Percentiles rank a stretch among this genome's conserved stretches.
Evolutionary conservation across 257 asterid genomes (phyloP).

Genomic region (Paraleonurus japonicus): DNA sequence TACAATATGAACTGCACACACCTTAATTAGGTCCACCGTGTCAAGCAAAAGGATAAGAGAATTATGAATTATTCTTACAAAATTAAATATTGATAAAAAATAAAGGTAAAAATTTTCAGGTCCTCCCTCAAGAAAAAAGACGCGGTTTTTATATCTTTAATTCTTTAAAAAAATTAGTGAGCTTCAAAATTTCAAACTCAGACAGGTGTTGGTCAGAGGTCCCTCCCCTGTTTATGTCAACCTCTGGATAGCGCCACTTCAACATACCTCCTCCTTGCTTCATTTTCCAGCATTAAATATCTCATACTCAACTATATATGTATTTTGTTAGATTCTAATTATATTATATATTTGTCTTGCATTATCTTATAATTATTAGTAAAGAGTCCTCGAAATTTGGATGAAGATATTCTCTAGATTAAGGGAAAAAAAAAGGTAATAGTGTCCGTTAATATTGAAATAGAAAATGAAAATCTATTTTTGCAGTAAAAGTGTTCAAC

Average conservation of each 20-base stretch:
- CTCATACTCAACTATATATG: slow-evolving; percentile 9
- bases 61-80: not conserved
- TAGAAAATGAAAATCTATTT: too few species aligned
- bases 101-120: not conserved
- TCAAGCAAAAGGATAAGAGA: not conserved
- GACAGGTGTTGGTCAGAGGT: slow-evolving; percentile 18
- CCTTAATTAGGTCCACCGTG: slow-evolving; percentile 14
- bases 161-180: not conserved
- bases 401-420: too few species aligned
- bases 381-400: too few species aligned
- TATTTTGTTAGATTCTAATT: too few species aligned
- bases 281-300: slow-evolving; percentile 41
- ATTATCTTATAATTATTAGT: not conserved
- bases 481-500: too few species aligned
- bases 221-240: slow-evolving; percentile 31
- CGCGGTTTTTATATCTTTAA: slow-evolving; percentile 1
- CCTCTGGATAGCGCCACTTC: slow-evolving; percentile 59
- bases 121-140: not conserved
- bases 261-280: slow-evolving; percentile 43
- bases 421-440: too few species aligned
- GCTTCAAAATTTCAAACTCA: not conserved
- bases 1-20: not conserved
- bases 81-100: not conserved
- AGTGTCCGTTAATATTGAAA: too few species aligned
- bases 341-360: too few species aligned